A percentile compares a stretch with the other conserved stretches of the same genome.
These are phyloP conservation scores for Trichophyton simii DNA, from an alignment of 2,329 filamentous ascomycete genomes.

Conservation along the genomic window DNA sequence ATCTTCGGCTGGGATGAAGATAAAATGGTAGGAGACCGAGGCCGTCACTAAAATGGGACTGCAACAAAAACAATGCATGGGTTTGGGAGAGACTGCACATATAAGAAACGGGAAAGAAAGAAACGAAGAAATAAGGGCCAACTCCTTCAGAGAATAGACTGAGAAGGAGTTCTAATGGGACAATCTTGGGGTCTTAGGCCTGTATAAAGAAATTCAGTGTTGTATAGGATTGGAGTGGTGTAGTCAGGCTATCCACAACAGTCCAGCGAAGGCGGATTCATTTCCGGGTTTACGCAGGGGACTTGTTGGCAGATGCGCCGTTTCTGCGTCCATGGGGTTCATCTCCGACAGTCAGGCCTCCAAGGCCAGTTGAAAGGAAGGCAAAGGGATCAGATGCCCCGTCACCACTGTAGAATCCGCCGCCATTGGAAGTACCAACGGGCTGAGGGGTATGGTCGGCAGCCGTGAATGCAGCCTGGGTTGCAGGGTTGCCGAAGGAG, in stretches of 20 bases:
- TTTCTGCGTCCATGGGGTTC: constrained; percentile 36
- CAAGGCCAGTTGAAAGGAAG: constrained; percentile 50
- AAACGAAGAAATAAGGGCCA: background rate
- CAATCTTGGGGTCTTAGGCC: background rate
- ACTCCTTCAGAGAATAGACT: background rate
- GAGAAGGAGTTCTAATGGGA: background rate
- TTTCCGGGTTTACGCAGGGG: constrained; percentile 25
- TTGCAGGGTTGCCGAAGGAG: constrained; percentile 82
- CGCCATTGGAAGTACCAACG: constrained; percentile 63
- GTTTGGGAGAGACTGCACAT: background rate
- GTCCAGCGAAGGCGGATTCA: background rate
- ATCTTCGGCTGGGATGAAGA: background rate
- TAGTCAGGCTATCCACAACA: background rate
- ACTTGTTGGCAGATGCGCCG: constrained; percentile 35
- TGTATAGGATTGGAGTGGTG: background rate
- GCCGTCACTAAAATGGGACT: background rate
- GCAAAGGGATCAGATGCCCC: constrained; percentile 49
- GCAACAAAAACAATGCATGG: constrained; percentile 1
- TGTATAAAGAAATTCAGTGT: background rate
- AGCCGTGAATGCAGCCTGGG: constrained; percentile 86
- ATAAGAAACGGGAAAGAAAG: constrained; percentile 6
- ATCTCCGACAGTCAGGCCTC: constrained; percentile 44
- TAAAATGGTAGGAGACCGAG: background rate
- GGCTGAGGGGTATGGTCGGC: constrained; percentile 70
- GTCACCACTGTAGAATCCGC: constrained; percentile 51